A percentile compares a stretch with the other conserved stretches of the same genome.
These are phyloP conservation scores for Lentinula lateritia DNA, from an alignment of 768 basidiomycete species.

Conservation along the genomic window DNA sequence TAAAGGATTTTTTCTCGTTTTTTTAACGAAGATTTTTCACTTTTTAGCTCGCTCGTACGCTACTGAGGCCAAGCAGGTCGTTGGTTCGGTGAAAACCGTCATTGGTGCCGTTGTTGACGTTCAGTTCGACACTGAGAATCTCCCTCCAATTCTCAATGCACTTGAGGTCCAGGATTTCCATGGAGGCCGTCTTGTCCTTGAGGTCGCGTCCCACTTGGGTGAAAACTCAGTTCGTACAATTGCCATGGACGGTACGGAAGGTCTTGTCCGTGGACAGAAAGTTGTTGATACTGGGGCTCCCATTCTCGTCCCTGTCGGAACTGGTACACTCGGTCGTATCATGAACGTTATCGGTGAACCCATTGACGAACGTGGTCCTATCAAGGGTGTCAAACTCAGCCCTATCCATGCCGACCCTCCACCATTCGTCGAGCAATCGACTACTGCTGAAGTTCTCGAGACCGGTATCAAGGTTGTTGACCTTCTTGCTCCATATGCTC, in stretches of 20 bases:
- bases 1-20: slow-evolving; percentile 10
- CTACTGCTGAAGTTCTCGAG: slow-evolving; percentile 97
- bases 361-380: slow-evolving; percentile 99
- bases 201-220: slow-evolving; percentile 97
- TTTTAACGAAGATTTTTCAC: slow-evolving; percentile 17
- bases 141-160: slow-evolving; percentile 97
- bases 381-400: slow-evolving; percentile 86
- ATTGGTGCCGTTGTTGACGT: slow-evolving; percentile 99
- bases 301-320: slow-evolving; percentile 95
- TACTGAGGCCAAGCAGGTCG: slow-evolving; percentile 71
- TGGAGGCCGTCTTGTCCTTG: slow-evolving; percentile 96
- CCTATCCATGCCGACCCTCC: slow-evolving; percentile 99
- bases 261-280: slow-evolving; percentile 98
- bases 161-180: slow-evolving; percentile 94
- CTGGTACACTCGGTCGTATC: slow-evolving; percentile 93
- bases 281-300: slow-evolving; percentile 96
- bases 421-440: slow-evolving; percentile 96
- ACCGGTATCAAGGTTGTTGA: slow-evolving; percentile 99
- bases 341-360: slow-evolving; percentile 99
- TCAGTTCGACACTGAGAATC: slow-evolving; percentile 91
- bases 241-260: slow-evolving; percentile 99
- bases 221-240: slow-evolving; percentile 99
- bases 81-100: slow-evolving; percentile 92
- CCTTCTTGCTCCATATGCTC: slow-evolving; percentile 97
- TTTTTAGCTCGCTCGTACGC: slow-evolving; percentile 78